These are phyloP conservation scores for Leccinum sublutescens DNA, from an alignment of 768 basidiomycete species.

Conservation along the genomic window DNA sequence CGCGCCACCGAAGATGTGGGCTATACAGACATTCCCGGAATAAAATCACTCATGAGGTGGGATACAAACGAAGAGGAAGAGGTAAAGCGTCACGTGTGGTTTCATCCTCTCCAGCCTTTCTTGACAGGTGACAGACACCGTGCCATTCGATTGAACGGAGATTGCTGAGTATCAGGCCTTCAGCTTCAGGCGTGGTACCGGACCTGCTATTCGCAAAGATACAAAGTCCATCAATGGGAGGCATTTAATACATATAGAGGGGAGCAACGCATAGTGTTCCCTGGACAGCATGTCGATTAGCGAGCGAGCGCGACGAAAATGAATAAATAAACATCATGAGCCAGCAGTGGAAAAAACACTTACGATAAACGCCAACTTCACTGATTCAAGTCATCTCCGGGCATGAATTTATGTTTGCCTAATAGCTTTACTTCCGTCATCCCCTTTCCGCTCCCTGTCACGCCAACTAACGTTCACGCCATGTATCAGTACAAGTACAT, in stretches of 20 bases:
- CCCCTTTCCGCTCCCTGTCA: constrained; percentile 85
- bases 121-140: constrained; percentile 16
- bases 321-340: background rate
- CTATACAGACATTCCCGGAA: constrained; percentile 18
- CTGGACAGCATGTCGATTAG: constrained; percentile 15
- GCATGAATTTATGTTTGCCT: constrained; percentile 74
- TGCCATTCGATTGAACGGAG: constrained; percentile 6
- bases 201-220: constrained; percentile 27
- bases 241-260: constrained; percentile 26
- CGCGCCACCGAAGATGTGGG: constrained; percentile 16
- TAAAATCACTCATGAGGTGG: constrained; percentile 23
- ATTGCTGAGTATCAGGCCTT: constrained; percentile 13
- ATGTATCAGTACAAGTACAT: constrained; percentile 13
- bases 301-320: background rate
- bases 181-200: constrained; percentile 9
- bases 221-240: constrained; percentile 24
- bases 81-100: constrained; percentile 26
- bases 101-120: constrained; percentile 13
- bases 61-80: constrained; percentile 15
- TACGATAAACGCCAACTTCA: constrained; percentile 18
- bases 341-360: constrained; percentile 1
- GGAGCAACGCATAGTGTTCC: constrained; percentile 15
- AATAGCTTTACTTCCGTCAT: constrained; percentile 75
- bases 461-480: constrained; percentile 60
- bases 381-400: constrained; percentile 43